These are phyloP conservation scores for Leptographium lundbergii DNA, from an alignment of 2,329 filamentous ascomycete genomes.

Conservation along the genomic window DNA sequence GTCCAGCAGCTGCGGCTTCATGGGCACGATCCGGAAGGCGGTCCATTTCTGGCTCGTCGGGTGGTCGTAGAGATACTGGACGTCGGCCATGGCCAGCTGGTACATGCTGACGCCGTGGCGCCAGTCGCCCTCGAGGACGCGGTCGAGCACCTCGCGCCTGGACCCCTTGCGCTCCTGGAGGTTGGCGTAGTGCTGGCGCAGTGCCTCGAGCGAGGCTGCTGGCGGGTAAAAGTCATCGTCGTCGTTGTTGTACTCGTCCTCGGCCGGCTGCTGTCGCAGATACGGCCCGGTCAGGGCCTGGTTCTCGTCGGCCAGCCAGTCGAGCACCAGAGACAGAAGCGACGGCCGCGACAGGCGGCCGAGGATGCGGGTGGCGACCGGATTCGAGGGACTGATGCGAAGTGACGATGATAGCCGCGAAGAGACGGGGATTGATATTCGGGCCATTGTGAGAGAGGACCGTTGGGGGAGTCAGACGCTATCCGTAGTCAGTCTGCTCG, in stretches of 20 bases:
- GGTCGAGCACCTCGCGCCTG: conserved; percentile 49
- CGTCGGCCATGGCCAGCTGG: conserved; percentile 56
- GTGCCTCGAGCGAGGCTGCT: conserved; percentile 48
- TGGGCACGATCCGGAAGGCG: conserved; percentile 44
- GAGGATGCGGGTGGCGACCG: conserved; percentile 52
- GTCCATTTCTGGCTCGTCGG: conserved; percentile 52
- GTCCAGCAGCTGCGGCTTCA: conserved; percentile 25
- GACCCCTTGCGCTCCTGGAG: conserved; percentile 48
- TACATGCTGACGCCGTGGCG: conserved; percentile 50
- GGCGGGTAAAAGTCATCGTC: conserved; percentile 58
- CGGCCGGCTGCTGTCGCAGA: conserved; percentile 24
- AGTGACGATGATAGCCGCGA: conserved; percentile 59
- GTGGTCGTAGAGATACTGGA: conserved; percentile 53
- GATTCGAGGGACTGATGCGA: conserved; percentile 52
- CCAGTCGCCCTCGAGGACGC: conserved; percentile 58
- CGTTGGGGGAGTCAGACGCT: no score
- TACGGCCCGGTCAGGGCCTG: conserved; percentile 46
- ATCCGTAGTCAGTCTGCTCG: no score
- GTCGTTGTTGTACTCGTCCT: conserved; percentile 27
- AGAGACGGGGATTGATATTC: conserved; percentile 55
- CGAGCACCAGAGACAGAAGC: conserved; percentile 57
- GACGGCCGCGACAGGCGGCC: conserved; percentile 58
- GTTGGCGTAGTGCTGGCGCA: conserved; percentile 52
- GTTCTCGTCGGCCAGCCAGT: conserved; percentile 64
- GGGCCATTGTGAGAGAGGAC: conserved; percentile 27